Percentiles rank a stretch among this genome's conserved stretches.
phyloP scores from a whole-genome alignment of 306 rosid species.

The Spatholobus suberectus region DNA sequence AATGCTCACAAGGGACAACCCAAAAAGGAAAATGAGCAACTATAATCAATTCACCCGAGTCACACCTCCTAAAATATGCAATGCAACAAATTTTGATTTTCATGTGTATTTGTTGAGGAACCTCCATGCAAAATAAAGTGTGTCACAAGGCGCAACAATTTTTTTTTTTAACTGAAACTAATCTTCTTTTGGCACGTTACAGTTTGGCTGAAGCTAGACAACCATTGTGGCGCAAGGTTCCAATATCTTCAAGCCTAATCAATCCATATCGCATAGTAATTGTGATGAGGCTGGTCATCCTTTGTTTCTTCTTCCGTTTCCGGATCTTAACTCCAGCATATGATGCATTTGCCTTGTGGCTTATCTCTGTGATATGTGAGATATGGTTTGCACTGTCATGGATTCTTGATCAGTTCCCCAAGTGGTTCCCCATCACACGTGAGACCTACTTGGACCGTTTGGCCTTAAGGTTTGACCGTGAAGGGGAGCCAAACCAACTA shows the following conservation, averaged over 20 bases:
- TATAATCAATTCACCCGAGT: background rate
- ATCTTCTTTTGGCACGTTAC: conserved; percentile 17
- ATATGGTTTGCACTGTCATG: conserved; percentile 95
- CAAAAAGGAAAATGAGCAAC: background rate
- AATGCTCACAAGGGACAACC: too few relatives aligned
- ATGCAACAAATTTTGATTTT: background rate
- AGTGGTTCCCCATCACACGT: conserved; percentile 80
- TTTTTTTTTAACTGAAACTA: background rate
- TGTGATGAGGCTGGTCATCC: conserved; percentile 52
- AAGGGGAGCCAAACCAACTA: conserved; percentile 54
- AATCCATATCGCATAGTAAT: conserved; percentile 61
- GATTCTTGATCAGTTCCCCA: conserved; percentile 92
- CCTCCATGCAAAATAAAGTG: background rate
- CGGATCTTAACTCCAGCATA: conserved; percentile 60
- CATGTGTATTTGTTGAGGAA: background rate
- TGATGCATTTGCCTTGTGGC: conserved; percentile 83
- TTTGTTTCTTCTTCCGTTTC: conserved; percentile 55
- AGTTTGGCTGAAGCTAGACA: conserved; percentile 96
- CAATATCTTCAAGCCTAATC: conserved; percentile 57
- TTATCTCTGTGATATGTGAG: conserved; percentile 86
- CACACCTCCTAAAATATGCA: background rate
- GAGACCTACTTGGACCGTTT: conserved; percentile 78
- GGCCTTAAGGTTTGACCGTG: conserved; percentile 74
- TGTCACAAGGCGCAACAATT: background rate
- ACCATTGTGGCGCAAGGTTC: conserved; percentile 69